Percentiles rank a stretch among this genome's conserved stretches.
phyloP scores from a whole-genome alignment of 2,329 filamentous ascomycete genomes.

The Claviceps paspali region DNA sequence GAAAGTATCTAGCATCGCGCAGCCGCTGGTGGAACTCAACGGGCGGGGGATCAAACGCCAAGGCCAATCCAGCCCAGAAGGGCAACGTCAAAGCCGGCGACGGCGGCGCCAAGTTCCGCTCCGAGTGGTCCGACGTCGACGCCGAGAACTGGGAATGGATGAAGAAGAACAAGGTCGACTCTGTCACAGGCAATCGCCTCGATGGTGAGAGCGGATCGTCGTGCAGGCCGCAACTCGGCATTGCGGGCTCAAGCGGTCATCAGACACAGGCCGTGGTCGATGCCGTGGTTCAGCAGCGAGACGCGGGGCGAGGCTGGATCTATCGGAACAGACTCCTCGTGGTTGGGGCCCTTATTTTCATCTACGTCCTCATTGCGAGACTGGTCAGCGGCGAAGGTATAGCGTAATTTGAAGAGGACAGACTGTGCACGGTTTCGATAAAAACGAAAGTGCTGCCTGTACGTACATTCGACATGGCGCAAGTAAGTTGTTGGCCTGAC shows the following conservation, averaged over 20 bases:
- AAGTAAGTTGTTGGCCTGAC: too few species aligned
- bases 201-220: constrained; percentile 33
- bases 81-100: constrained; percentile 86
- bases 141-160: constrained; percentile 88
- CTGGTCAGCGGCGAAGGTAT: constrained; percentile 40
- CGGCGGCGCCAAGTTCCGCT: constrained; percentile 75
- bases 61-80: constrained; percentile 38
- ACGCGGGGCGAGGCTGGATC: constrained; percentile 72
- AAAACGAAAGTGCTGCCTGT: neutral
- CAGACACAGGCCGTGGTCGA: constrained; percentile 61
- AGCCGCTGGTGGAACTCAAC: constrained; percentile 96
- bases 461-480: neutral
- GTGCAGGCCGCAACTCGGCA: constrained; percentile 40
- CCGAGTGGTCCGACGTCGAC: constrained; percentile 83
- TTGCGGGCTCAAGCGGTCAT: constrained; percentile 44
- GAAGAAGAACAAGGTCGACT: constrained; percentile 65
- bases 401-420: constrained; percentile 6
- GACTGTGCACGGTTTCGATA: neutral
- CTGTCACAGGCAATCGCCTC: constrained; percentile 50
- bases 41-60: constrained; percentile 60
- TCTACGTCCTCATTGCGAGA: constrained; percentile 71
- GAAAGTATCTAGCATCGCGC: constrained; percentile 59
- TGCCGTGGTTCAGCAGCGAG: constrained; percentile 56
- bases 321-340: constrained; percentile 65
- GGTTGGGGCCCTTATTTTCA: constrained; percentile 53